These are phyloP conservation scores for Stagonosporopsis tanaceti DNA, from an alignment of 2,329 filamentous ascomycete genomes.

Conservation along the genomic window DNA sequence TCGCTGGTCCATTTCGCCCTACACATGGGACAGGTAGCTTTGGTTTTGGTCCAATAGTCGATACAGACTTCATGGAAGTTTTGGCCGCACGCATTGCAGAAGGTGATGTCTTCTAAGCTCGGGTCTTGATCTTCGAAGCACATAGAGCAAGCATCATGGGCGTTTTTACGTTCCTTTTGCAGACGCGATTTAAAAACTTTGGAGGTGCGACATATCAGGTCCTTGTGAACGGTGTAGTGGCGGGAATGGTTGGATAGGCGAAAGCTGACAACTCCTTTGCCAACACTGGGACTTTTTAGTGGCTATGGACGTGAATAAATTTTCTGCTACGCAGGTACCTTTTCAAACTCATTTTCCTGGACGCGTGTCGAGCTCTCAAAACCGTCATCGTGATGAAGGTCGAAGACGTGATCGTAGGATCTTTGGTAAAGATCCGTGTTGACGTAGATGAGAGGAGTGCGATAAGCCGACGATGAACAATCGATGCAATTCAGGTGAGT, in stretches of 20 bases:
- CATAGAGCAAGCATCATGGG: too few species aligned
- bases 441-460: too few species aligned
- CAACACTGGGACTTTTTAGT: not conserved
- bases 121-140: too few species aligned
- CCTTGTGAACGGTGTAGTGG: not conserved
- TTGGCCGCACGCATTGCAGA: too few species aligned
- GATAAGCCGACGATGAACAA: not conserved
- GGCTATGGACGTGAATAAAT: not conserved
- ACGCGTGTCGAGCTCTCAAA: not conserved
- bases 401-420: not conserved
- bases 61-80: too few species aligned
- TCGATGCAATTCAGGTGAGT: not conserved
- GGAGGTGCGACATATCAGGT: too few species aligned
- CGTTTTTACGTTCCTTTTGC: too few species aligned
- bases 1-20: too few species aligned
- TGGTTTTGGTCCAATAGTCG: too few species aligned
- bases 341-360: not conserved
- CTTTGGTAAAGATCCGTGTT: not conserved
- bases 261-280: not conserved
- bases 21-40: too few species aligned
- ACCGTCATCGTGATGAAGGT: not conserved
- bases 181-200: too few species aligned
- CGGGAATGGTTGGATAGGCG: not conserved
- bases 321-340: not conserved
- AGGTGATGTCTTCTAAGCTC: too few species aligned